Base-by-base conservation (phyloP, 208 protist genomes). In the Trypanosoma theileri region DNA sequence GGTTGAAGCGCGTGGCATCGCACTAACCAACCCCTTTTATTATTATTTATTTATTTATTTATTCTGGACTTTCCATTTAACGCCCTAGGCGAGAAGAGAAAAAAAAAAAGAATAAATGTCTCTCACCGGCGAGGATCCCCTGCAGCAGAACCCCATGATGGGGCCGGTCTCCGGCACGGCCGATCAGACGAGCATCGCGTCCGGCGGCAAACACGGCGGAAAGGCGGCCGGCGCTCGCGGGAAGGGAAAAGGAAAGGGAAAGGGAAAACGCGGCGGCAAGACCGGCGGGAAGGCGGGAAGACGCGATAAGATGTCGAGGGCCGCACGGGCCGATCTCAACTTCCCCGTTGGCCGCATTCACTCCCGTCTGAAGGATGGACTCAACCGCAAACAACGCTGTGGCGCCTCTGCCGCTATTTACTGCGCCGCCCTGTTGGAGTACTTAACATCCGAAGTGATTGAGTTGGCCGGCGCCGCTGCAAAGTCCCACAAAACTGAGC, bases 321-420 rank as follows among this genome's bases (percentile, higher is more conserved):
- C 93, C 31, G 82, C 80, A 0, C 86, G 91, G 16, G 95, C 97
- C 3, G 92, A 96, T 46, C 77, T 98, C 40, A 91, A 96, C 77
- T 98, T 98, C 76, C 98, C 98, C 24, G 98, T 99, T 19, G 98
- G 98, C 61, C 91, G 98, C 80, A 99, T 99, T 66, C 98, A 99
- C 85, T 89, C 97, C n/a, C 89, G 96, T 56, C 82, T 99, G 59
- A 99, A 99, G 90, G 80, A 97, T 53, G 85, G 96, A 17, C 91
- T 98, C 46, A 89, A 94, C 66, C 86, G 88, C 74, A 92, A 97
- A 59, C 94, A 97, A 69, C 95, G 98, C 59, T 98, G 99, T 53
- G 97, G 97, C 42, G 97, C 96, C 31, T 98, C 94, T 8, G 97
- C 98, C 0, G 97, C 98, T 12, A 98, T 99, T 59, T 99, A 99